Percentiles rank a stretch among this genome's conserved stretches.
Evolutionary conservation across 768 basidiomycete species (phyloP).

Genomic region (Sistotremastrum suecicum): DNA sequence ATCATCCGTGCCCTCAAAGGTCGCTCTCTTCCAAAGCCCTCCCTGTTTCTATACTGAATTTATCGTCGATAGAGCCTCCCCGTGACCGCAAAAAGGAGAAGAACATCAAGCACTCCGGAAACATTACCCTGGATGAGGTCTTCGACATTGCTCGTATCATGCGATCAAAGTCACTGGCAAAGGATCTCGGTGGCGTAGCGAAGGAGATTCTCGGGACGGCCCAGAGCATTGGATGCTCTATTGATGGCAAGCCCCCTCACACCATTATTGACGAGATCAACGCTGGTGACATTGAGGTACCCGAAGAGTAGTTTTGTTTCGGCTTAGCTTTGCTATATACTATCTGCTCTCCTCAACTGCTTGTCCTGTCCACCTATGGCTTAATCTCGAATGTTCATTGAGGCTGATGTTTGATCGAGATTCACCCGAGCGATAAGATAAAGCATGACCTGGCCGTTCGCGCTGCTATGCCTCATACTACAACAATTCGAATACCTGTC

Average conservation of each 20-base stretch:
- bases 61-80: slow-evolving; percentile 61
- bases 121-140: slow-evolving; percentile 88
- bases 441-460: no score
- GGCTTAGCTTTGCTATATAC: no score
- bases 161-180: slow-evolving; percentile 87
- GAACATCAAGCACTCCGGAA: slow-evolving; percentile 98
- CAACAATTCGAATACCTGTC: no score
- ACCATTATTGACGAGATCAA: slow-evolving; percentile 84
- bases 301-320: slow-evolving; percentile 48
- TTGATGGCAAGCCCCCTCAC: slow-evolving; percentile 87
- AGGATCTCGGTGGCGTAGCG: slow-evolving; percentile 73
- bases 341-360: no score
- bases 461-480: no score
- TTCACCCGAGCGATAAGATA: no score
- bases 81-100: slow-evolving; percentile 99
- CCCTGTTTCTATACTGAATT: background rate
- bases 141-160: slow-evolving; percentile 92
- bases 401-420: no score
- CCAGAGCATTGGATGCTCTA: slow-evolving; percentile 92
- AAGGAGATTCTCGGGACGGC: slow-evolving; percentile 99
- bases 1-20: slow-evolving; percentile 98
- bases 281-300: slow-evolving; percentile 73
- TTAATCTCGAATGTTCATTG: no score
- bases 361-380: no score
- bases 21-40: slow-evolving; percentile 25